Evolutionary conservation across 2,329 filamentous ascomycete genomes (phyloP).

Genomic region (Hypoxylon sp.): DNA sequence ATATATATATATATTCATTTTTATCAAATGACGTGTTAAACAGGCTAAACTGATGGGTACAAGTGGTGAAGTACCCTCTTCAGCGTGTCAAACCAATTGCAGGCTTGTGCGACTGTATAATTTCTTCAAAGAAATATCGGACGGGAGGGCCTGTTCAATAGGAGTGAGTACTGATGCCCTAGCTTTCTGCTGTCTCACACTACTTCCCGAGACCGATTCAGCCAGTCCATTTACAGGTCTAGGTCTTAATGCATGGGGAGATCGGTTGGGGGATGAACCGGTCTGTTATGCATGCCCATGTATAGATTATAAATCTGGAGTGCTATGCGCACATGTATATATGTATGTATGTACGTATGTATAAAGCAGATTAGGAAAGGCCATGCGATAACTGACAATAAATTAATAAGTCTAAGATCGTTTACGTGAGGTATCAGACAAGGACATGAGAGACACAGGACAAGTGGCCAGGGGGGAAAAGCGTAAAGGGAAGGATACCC

Average conservation of each 20-base stretch:
- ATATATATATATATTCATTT: constrained; percentile 21
- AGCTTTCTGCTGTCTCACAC: constrained; percentile 36
- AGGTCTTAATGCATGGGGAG: neutral
- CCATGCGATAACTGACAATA: neutral
- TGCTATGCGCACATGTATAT: neutral
- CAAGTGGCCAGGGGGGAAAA: neutral
- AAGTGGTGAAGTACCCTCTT: constrained; percentile 3
- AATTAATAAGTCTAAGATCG: neutral
- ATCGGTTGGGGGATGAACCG: constrained; percentile 1
- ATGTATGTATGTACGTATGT: neutral
- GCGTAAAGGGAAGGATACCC: constrained; percentile 7
- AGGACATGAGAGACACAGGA: neutral
- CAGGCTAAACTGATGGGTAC: constrained; percentile 32
- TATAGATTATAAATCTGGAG: constrained; percentile 13
- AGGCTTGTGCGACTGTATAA: constrained; percentile 29
- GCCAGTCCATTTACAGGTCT: constrained; percentile 8
- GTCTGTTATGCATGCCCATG: neutral
- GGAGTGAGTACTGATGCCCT: neutral
- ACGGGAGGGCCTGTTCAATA: constrained; percentile 22
- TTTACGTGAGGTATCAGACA: neutral
- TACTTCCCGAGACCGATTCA: constrained; percentile 31
- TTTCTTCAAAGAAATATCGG: constrained; percentile 24
- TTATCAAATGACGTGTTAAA: constrained; percentile 34
- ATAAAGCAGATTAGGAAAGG: constrained; percentile 1
- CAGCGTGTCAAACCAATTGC: constrained; percentile 11